Evolutionary conservation across 352 stramenopile genomes (phyloP).

Genomic region (Pythium brachiatum): DNA sequence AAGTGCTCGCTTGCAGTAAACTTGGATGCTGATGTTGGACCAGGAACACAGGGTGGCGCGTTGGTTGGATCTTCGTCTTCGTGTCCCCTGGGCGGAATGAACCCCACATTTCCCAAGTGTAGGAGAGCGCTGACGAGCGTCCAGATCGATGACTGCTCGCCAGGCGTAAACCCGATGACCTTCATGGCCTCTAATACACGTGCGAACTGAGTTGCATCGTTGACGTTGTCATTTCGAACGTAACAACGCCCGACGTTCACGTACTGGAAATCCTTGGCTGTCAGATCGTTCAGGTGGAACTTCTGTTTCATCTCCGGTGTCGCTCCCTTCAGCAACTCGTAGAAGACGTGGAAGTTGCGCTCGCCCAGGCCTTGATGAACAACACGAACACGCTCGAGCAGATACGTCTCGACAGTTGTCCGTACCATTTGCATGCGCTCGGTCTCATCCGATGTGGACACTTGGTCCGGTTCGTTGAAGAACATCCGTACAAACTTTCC

Average conservation of each 20-base stretch:
- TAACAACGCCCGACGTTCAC: constrained; percentile 65
- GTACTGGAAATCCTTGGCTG: constrained; percentile 60
- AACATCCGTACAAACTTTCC: constrained; percentile 91
- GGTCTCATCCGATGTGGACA: constrained; percentile 18
- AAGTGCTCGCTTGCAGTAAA: constrained; percentile 41
- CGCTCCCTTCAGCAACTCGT: constrained; percentile 64
- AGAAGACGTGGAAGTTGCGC: constrained; percentile 85
- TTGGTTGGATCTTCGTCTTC: constrained; percentile 46
- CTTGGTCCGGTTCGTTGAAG: constrained; percentile 43
- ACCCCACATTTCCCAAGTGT: constrained; percentile 80
- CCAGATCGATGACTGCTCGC: constrained; percentile 66
- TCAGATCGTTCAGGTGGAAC: constrained; percentile 37
- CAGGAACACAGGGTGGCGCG: constrained; percentile 40
- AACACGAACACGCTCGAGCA: constrained; percentile 92
- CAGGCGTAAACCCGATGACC: constrained; percentile 62
- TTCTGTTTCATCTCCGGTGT: constrained; percentile 41
- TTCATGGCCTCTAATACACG: constrained; percentile 66
- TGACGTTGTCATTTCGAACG: constrained; percentile 58
- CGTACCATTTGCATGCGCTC: constrained; percentile 54
- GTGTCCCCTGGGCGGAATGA: constrained; percentile 57
- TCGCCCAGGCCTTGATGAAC: constrained; percentile 72
- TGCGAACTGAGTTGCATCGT: constrained; percentile 61
- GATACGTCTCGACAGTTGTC: constrained; percentile 84
- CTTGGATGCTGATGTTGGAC: constrained; percentile 32
- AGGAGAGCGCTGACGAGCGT: constrained; percentile 69